These are phyloP conservation scores for Rhododendron ferrugineum DNA, from an alignment of 148 eudicot species.

Conservation along the genomic window DNA sequence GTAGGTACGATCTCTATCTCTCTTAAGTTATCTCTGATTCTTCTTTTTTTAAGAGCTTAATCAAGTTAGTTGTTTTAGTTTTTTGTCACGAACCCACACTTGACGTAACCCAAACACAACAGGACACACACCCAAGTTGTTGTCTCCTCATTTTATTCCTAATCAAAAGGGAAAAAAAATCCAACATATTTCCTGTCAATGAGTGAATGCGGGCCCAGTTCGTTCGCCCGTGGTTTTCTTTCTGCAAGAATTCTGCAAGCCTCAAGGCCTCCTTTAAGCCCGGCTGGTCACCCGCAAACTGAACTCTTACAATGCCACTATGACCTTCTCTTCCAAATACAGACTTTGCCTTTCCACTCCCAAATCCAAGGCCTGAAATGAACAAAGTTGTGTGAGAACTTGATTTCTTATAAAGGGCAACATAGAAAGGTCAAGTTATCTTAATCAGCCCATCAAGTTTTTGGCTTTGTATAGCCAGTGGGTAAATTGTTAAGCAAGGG, in stretches of 20 bases:
- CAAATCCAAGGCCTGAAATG: conserved; percentile 66
- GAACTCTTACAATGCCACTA: conserved; percentile 59
- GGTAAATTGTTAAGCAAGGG: no score
- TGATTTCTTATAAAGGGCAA: not conserved
- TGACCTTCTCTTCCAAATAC: conserved; percentile 78
- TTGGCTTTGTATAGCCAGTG: no score
- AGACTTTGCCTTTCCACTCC: conserved; percentile 74
- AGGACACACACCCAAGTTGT: no score
- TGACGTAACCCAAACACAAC: no score
- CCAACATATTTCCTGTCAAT: not conserved
- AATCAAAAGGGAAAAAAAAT: no score
- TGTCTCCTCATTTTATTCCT: no score
- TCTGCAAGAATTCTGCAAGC: conserved; percentile 62
- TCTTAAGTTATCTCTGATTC: no score
- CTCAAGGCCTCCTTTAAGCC: conserved; percentile 80
- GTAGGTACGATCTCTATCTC: no score
- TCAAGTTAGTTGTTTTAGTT: no score
- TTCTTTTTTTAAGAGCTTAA: no score
- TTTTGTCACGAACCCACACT: no score
- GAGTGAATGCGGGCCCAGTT: conserved; percentile 68
- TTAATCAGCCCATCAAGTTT: not conserved
- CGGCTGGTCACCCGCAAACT: conserved; percentile 60
- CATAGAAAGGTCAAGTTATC: not conserved
- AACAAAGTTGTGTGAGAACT: not conserved
- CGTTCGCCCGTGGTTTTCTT: conserved; percentile 66